A percentile compares a stretch with the other conserved stretches of the same genome.
These are phyloP conservation scores for Monosporascus sp. DNA, from an alignment of 2,329 filamentous ascomycete genomes.

Conservation along the genomic window DNA sequence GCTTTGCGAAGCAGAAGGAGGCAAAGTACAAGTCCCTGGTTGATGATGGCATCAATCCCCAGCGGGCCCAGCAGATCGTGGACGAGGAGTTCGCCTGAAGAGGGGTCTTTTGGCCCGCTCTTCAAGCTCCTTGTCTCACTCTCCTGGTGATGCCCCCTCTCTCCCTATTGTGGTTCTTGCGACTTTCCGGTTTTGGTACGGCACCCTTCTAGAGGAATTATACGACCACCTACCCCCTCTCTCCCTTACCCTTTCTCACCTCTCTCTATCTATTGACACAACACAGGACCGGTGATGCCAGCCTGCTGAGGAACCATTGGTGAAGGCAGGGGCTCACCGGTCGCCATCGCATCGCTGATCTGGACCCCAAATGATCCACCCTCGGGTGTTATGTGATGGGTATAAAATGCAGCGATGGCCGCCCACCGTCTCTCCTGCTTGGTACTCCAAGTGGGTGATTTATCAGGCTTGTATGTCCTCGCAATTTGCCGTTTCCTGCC, in stretches of 20 bases:
- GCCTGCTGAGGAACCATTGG: not conserved
- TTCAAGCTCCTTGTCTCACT: not conserved
- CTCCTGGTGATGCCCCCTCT: too few relatives aligned
- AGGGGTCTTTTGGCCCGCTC: not conserved
- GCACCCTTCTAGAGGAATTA: too few relatives aligned
- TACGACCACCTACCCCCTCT: too few relatives aligned
- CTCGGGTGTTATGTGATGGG: conserved; percentile 2
- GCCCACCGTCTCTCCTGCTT: conserved; percentile 11
- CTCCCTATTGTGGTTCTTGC: too few relatives aligned
- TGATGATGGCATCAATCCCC: not conserved
- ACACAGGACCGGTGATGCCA: not conserved
- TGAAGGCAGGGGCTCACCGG: conserved; percentile 8
- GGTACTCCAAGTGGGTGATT: not conserved
- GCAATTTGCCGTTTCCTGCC: not conserved
- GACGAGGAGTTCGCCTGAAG: not conserved
- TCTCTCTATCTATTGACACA: not conserved
- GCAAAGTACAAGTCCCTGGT: not conserved
- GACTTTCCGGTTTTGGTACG: too few relatives aligned
- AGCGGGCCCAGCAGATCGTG: not conserved
- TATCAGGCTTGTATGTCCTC: not conserved
- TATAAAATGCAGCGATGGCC: conserved; percentile 16
- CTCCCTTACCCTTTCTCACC: not conserved
- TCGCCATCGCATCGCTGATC: conserved; percentile 14
- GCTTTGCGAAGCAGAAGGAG: too few relatives aligned
- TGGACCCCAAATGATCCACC: conserved; percentile 10